Conservation (phyloP, 257 asterid genomes). For the Buddleja alternifolia region DNA sequence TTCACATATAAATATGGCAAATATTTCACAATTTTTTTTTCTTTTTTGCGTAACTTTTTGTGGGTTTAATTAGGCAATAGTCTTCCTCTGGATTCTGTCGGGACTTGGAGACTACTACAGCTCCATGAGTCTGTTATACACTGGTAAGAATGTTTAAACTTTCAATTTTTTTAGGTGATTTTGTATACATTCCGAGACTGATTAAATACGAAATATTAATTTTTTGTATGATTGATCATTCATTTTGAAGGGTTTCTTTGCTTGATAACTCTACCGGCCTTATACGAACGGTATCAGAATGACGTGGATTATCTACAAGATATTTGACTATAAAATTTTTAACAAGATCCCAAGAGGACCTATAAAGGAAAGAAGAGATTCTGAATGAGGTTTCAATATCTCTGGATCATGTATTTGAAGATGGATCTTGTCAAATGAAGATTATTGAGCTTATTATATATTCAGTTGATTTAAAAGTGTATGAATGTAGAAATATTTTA, state of each 20-base stretch:
- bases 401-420: too few species aligned
- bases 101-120: constrained; percentile 69
- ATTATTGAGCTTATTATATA: too few species aligned
- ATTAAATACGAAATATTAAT: not conserved
- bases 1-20: too few species aligned
- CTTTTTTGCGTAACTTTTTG: not conserved
- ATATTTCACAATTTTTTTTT: not conserved
- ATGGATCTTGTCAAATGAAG: too few species aligned
- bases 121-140: constrained; percentile 68
- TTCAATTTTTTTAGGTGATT: too few species aligned
- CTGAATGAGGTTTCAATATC: too few species aligned
- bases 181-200: not conserved
- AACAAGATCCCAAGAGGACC: constrained; percentile 94
- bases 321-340: constrained; percentile 60
- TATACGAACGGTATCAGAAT: constrained; percentile 63
- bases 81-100: constrained; percentile 64
- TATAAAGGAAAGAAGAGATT: constrained; percentile 62
- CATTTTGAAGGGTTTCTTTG: constrained; percentile 64
- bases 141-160: constrained; percentile 34
- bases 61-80: constrained; percentile 55
- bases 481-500: too few species aligned
- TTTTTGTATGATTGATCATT: not conserved
- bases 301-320: constrained; percentile 74
- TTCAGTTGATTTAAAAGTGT: too few species aligned
- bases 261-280: constrained; percentile 65